phyloP scores from a whole-genome alignment of 2,329 filamentous ascomycete genomes.

The Pezicula carpinea region DNA sequence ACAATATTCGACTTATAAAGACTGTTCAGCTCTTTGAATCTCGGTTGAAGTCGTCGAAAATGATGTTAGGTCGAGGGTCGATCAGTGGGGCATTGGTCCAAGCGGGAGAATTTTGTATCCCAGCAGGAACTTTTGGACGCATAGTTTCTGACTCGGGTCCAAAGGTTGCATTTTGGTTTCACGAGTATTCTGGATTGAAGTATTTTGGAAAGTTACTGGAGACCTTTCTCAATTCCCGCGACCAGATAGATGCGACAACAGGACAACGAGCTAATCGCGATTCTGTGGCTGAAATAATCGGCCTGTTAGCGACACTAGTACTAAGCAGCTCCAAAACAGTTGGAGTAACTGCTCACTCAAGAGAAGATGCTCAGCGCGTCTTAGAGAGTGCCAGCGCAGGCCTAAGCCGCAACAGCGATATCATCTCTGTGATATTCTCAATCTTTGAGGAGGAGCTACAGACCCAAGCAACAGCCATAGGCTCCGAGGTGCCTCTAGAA shows the following conservation, averaged over 20 bases:
- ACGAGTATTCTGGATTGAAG: conserved; percentile 73
- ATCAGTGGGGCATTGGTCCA: conserved; percentile 14
- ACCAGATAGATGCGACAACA: conserved; percentile 38
- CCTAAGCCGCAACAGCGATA: conserved; percentile 57
- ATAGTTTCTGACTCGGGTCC: conserved; percentile 76
- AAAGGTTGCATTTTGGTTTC: conserved; percentile 68
- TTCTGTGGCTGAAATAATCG: conserved; percentile 68
- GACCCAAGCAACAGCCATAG: conserved; percentile 35
- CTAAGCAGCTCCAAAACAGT: conserved; percentile 29
- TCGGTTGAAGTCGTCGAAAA: conserved; percentile 27
- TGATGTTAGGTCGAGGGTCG: conserved; percentile 2
- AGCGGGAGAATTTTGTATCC: conserved; percentile 52
- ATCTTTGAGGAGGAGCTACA: conserved; percentile 70
- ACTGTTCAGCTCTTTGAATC: conserved; percentile 59
- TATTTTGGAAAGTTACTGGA: conserved; percentile 75
- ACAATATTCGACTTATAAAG: conserved; percentile 65
- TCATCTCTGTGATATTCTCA: conserved; percentile 76
- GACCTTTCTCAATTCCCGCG: conserved; percentile 55
- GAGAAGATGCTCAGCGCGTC: conserved; percentile 34
- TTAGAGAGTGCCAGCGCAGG: conserved; percentile 55
- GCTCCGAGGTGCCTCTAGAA: conserved; percentile 46
- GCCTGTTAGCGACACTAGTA: conserved; percentile 68
- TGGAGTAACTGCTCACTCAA: conserved; percentile 32
- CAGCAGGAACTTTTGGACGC: conserved; percentile 60
- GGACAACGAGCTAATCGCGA: conserved; percentile 47